Conservation (phyloP, 441 rosid species). For the Eruca vesicaria region DNA sequence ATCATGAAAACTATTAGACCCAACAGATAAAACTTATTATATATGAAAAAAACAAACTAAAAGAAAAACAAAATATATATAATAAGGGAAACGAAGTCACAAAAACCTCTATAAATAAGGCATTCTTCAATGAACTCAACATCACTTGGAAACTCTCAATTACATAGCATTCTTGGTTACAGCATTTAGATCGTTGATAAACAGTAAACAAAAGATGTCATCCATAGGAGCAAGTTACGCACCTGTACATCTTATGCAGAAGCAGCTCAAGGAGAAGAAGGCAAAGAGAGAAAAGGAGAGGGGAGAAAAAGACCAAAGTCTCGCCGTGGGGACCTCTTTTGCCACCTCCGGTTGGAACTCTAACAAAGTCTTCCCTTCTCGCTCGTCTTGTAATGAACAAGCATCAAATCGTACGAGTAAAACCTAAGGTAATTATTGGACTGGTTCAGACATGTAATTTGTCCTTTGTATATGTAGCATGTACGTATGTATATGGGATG, state of each 20-base stretch:
- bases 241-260: slow-evolving; percentile 22
- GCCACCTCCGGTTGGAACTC: neutral
- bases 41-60: neutral
- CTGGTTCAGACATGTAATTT: neutral
- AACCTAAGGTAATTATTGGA: neutral
- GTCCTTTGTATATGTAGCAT: neutral
- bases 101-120: slow-evolving; percentile 16
- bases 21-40: neutral
- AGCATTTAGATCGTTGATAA: neutral
- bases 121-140: slow-evolving; percentile 8
- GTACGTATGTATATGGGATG: slow-evolving; percentile 9
- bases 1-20: slow-evolving; percentile 10
- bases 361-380: slow-evolving; percentile 21
- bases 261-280: slow-evolving; percentile 30
- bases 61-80: neutral
- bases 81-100: neutral
- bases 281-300: neutral
- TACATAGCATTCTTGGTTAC: neutral
- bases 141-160: slow-evolving; percentile 2
- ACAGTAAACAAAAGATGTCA: slow-evolving; percentile 16
- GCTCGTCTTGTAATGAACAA: slow-evolving; percentile 4
- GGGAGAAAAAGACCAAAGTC: neutral
- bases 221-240: slow-evolving; percentile 36
- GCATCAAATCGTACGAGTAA: neutral
- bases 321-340: neutral